These are phyloP conservation scores for Cytospora mali DNA, from an alignment of 2,329 filamentous ascomycete genomes.

Conservation along the genomic window DNA sequence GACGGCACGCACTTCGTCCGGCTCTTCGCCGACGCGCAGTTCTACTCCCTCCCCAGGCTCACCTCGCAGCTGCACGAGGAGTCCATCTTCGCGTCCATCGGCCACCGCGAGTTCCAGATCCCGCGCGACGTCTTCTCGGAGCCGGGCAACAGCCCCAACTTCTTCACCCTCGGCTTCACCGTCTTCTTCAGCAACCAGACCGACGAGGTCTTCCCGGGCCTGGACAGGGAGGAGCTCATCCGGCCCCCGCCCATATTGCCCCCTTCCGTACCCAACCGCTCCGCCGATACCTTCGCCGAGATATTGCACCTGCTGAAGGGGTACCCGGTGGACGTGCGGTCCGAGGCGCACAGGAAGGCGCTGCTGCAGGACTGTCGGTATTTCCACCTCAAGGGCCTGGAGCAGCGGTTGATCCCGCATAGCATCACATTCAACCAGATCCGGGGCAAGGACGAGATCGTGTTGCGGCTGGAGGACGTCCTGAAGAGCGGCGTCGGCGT, in stretches of 20 bases:
- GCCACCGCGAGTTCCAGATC: conserved; percentile 84
- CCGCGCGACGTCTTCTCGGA: conserved; percentile 83
- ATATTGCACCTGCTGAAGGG: conserved; percentile 80
- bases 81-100: conserved; percentile 90
- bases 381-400: conserved; percentile 88
- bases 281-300: conserved; percentile 82
- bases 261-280: conserved; percentile 77
- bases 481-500: conserved; percentile 81
- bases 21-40: conserved; percentile 91
- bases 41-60: conserved; percentile 86
- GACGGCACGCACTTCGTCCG: conserved; percentile 89
- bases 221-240: conserved; percentile 76
- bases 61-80: conserved; percentile 90
- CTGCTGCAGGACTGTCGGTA: conserved; percentile 82
- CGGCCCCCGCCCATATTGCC: conserved; percentile 86
- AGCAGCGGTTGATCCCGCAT: conserved; percentile 83
- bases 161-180: conserved; percentile 88
- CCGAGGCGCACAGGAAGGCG: conserved; percentile 74
- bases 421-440: conserved; percentile 74
- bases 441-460: conserved; percentile 71
- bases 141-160: conserved; percentile 92
- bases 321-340: conserved; percentile 76
- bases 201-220: conserved; percentile 80
- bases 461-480: conserved; percentile 81
- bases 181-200: conserved; percentile 78